A percentile compares a stretch with the other conserved stretches of the same genome.
Evolutionary conservation across 1,284 basidiomycete species (phyloP).

Genomic region (Austropuccinia psidii): DNA sequence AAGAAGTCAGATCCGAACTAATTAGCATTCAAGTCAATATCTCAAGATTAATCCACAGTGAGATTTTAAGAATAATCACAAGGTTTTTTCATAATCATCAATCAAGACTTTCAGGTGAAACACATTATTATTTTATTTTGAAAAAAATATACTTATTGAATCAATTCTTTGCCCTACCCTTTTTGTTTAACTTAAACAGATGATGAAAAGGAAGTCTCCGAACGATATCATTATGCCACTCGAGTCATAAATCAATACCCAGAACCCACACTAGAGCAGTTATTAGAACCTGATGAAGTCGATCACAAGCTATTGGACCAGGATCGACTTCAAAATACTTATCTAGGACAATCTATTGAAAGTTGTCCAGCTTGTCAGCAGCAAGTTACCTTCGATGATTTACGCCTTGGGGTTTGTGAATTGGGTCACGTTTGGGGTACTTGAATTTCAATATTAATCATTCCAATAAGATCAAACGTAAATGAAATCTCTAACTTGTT

Average conservation of each 20-base stretch:
- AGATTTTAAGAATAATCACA: neutral
- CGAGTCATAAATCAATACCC: neutral
- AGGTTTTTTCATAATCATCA: neutral
- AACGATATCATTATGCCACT: neutral
- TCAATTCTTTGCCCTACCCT: neutral
- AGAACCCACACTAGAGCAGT: slow-evolving; percentile 9
- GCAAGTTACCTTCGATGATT: slow-evolving; percentile 6
- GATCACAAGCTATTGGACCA: slow-evolving; percentile 11
- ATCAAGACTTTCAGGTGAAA: neutral
- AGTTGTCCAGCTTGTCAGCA: slow-evolving; percentile 19
- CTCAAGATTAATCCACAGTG: neutral
- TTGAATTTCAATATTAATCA: neutral
- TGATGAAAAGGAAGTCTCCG: neutral
- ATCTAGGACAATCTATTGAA: neutral
- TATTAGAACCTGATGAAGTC: slow-evolving; percentile 5
- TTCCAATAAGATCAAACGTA: too few species aligned
- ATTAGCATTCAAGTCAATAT: neutral
- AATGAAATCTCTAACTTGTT: too few species aligned
- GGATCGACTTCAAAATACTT: neutral
- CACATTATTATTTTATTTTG: neutral
- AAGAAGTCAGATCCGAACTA: neutral
- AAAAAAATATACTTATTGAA: neutral
- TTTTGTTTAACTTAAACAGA: neutral
- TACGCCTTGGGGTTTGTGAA: slow-evolving; percentile 9
- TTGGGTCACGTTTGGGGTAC: slow-evolving; percentile 24